Evolutionary conservation across 2,329 filamentous ascomycete genomes (phyloP).

Genomic region (Trichophyton schoenleinii): DNA sequence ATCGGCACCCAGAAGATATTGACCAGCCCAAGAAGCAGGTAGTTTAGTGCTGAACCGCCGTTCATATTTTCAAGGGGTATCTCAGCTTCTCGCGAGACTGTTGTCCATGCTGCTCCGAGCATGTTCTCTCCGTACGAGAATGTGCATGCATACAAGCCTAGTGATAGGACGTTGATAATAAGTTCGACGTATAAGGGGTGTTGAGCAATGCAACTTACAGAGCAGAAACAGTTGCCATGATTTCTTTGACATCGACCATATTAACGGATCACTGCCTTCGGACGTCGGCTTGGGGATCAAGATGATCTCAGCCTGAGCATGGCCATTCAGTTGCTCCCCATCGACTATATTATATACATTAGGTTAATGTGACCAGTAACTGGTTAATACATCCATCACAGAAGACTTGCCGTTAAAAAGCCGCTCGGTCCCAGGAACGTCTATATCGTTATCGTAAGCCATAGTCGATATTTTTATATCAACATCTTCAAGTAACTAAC

Average conservation of each 20-base stretch:
- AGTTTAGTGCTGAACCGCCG: constrained; percentile 40
- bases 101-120: not conserved
- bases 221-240: constrained; percentile 4
- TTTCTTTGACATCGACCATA: constrained; percentile 19
- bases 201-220: not conserved
- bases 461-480: not conserved
- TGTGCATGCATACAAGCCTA: not conserved
- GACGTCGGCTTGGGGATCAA: constrained; percentile 20
- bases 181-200: too few relatives aligned
- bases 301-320: constrained; percentile 11
- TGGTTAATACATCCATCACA: not conserved
- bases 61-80: not conserved
- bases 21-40: constrained; percentile 41
- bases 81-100: not conserved
- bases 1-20: constrained; percentile 42
- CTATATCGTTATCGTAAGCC: not conserved
- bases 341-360: not conserved
- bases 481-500: not conserved
- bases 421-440: not conserved
- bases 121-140: not conserved
- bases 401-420: not conserved
- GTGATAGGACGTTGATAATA: too few relatives aligned
- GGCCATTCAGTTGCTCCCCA: not conserved
- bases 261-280: constrained; percentile 22
- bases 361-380: too few relatives aligned